Evolutionary conservation across 1,139 yeast genomes (phyloP).

Genomic region (Candida sanyaensis): DNA sequence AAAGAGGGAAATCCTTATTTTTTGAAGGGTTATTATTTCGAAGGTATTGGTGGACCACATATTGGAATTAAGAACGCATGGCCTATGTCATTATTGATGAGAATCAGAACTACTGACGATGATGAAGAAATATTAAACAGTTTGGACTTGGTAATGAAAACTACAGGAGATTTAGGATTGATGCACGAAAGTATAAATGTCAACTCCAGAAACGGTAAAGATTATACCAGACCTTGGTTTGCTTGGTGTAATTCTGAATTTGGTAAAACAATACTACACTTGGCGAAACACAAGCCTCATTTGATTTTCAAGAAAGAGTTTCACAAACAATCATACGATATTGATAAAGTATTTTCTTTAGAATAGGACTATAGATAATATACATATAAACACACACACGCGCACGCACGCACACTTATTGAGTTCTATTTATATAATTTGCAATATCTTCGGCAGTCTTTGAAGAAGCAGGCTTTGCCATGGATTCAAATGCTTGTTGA

Average conservation of each 20-base stretch:
- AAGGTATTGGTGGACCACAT: constrained; percentile 92
- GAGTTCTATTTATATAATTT: constrained; percentile 49
- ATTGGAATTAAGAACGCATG: constrained; percentile 80
- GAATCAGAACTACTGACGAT: constrained; percentile 72
- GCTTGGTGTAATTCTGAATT: constrained; percentile 95
- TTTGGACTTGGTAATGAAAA: constrained; percentile 53
- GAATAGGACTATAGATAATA: neutral
- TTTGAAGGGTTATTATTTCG: constrained; percentile 58
- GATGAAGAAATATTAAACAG: constrained; percentile 63
- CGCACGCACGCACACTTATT: too few relatives aligned
- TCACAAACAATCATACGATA: constrained; percentile 25
- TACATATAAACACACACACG: constrained; percentile 10
- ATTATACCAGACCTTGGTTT: constrained; percentile 80
- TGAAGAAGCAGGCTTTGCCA: constrained; percentile 61
- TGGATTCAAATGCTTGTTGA: constrained; percentile 68
- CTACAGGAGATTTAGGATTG: constrained; percentile 74
- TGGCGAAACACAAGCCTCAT: constrained; percentile 75
- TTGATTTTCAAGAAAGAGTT: constrained; percentile 57
- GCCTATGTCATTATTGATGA: constrained; percentile 84
- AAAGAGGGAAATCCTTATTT: constrained; percentile 79
- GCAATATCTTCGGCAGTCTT: constrained; percentile 74
- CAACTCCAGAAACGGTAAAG: constrained; percentile 45
- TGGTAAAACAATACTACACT: constrained; percentile 76
- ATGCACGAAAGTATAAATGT: constrained; percentile 86
- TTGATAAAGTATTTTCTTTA: constrained; percentile 23